Percentiles rank a stretch among this genome's conserved stretches.
These are phyloP conservation scores for Metschnikowia peoriensis DNA, from an alignment of 805 yeast genomes.

Conservation along the genomic window DNA sequence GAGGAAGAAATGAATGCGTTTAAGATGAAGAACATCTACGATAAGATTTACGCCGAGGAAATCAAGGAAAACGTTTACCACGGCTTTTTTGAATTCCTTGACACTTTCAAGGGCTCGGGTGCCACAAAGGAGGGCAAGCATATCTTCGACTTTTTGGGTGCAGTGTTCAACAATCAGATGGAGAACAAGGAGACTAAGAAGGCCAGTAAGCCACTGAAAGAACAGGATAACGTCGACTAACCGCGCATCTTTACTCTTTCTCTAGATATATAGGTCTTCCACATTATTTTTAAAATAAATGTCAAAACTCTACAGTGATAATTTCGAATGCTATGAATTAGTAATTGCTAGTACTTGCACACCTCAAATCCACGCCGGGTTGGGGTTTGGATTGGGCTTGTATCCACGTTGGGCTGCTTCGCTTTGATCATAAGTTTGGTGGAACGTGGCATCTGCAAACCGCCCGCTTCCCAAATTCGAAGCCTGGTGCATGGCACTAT, in stretches of 20 bases:
- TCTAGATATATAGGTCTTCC: background rate
- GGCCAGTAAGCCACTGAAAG: slow-evolving; percentile 4
- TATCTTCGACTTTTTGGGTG: slow-evolving; percentile 57
- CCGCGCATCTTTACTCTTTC: background rate
- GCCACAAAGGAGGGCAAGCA: slow-evolving; percentile 42
- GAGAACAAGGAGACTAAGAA: slow-evolving; percentile 16
- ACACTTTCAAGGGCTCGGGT: slow-evolving; percentile 54
- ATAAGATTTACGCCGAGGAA: slow-evolving; percentile 89
- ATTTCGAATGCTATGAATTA: slow-evolving; percentile 1
- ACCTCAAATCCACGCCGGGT: slow-evolving; percentile 19
- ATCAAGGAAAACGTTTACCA: slow-evolving; percentile 82
- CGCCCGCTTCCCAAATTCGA: slow-evolving; percentile 5
- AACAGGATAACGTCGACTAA: slow-evolving; percentile 13
- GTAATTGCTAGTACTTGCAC: background rate
- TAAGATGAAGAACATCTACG: slow-evolving; percentile 86
- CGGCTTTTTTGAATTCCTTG: slow-evolving; percentile 89
- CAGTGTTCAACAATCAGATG: slow-evolving; percentile 30
- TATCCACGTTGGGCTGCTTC: slow-evolving; percentile 11
- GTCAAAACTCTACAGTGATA: background rate
- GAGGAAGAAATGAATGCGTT: slow-evolving; percentile 75
- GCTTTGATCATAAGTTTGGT: slow-evolving; percentile 13
- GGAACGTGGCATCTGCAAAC: slow-evolving; percentile 8
- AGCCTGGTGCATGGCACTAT: slow-evolving; percentile 1
- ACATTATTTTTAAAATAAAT: background rate
- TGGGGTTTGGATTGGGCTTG: slow-evolving; percentile 14